Percentiles rank a stretch among this genome's conserved stretches.
phyloP scores from a whole-genome alignment of 805 yeast species.

The Cyberlindnera galapagoensis region DNA sequence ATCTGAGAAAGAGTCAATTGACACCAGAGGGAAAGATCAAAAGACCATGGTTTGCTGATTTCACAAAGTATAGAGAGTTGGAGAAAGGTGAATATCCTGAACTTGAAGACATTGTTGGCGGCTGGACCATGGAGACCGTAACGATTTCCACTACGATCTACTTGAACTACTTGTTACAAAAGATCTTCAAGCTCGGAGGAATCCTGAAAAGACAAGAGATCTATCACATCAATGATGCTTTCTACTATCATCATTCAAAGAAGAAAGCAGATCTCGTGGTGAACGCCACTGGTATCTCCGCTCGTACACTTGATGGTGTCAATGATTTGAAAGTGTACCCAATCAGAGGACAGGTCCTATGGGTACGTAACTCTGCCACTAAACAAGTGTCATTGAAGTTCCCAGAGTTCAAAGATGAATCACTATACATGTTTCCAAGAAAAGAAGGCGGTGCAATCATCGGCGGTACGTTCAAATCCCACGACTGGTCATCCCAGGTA shows the following conservation, averaged over 20 bases:
- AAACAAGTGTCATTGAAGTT: conserved; percentile 26
- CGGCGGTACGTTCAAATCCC: conserved; percentile 42
- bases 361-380: conserved; percentile 25
- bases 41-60: conserved; percentile 43
- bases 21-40: conserved; percentile 9
- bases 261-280: conserved; percentile 42
- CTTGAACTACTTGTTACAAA: conserved; percentile 43
- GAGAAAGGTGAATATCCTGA: conserved; percentile 25
- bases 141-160: conserved; percentile 56
- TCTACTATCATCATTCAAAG: conserved; percentile 32
- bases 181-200: conserved; percentile 42
- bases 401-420: conserved; percentile 34
- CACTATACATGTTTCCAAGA: conserved; percentile 59
- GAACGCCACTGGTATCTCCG: conserved; percentile 52
- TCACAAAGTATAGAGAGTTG: conserved; percentile 35
- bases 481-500: conserved; percentile 27
- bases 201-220: conserved; percentile 36
- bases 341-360: conserved; percentile 54
- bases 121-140: conserved; percentile 45
- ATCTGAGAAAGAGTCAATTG: conserved; percentile 11
- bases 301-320: conserved; percentile 39
- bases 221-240: conserved; percentile 43
- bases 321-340: conserved; percentile 40
- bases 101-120: conserved; percentile 29
- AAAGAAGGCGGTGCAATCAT: conserved; percentile 67